Evolutionary conservation across 768 basidiomycete genomes (phyloP).

Genomic region (Udeniomyces megalosporus): DNA sequence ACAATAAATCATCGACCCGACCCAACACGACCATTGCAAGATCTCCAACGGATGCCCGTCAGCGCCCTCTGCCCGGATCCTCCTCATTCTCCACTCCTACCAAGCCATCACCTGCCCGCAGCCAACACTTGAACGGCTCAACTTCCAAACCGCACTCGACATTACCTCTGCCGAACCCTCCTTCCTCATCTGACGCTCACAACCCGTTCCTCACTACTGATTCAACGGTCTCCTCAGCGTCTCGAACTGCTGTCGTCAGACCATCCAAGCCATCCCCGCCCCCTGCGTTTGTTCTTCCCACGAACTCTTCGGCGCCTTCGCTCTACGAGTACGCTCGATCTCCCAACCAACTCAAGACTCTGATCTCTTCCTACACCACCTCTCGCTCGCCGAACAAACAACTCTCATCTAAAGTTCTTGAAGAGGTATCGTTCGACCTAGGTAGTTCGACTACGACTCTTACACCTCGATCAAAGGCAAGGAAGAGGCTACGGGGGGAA

Average conservation of each 20-base stretch:
- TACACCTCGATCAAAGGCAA: conserved; percentile 12
- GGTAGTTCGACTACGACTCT: background rate
- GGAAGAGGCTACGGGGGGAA: conserved; percentile 9
- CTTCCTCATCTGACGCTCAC: background rate
- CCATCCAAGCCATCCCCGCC: background rate
- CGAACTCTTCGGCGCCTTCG: background rate
- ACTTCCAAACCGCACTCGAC: too few relatives aligned
- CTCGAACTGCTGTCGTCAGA: background rate
- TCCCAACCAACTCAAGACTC: background rate
- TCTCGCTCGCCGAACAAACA: too few relatives aligned
- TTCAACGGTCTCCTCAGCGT: background rate
- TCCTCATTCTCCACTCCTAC: background rate
- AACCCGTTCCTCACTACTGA: background rate
- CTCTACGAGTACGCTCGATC: too few relatives aligned
- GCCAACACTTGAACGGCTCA: too few relatives aligned
- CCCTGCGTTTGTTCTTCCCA: background rate
- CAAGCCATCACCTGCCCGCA: background rate
- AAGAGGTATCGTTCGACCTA: too few relatives aligned
- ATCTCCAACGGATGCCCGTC: too few relatives aligned
- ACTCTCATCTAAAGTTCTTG: too few relatives aligned
- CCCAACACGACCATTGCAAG: background rate
- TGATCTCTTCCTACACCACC: too few relatives aligned
- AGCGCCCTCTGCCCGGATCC: too few relatives aligned
- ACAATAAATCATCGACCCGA: background rate
- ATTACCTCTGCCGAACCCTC: too few relatives aligned